Base-by-base conservation (phyloP, 768 basidiomycete species). In the Rhizopogon salebrosus region DNA sequence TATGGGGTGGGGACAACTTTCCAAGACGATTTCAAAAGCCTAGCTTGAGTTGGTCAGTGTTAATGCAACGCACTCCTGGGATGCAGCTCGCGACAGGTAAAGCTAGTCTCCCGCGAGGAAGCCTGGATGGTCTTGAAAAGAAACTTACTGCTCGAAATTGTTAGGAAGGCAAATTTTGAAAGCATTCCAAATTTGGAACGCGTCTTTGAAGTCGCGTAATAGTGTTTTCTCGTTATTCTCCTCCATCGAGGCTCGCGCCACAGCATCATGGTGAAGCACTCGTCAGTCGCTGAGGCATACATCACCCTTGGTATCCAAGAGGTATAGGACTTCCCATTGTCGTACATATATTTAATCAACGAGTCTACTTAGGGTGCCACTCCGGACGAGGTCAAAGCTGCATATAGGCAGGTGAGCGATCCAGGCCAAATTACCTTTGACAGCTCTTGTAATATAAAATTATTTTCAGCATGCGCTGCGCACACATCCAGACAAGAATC, bases 401-500 rank as follows among this genome's bases (percentile, higher is more conserved):
- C 80, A 8, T 90, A 89, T 73, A 88, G 79, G 64, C 82, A 85
- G 76, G 87, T 82, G 51, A 39, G 68, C 59, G 34, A 26, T 48
- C 13, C 22, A 36, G 45, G 29, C 48, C 51, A 20, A 22, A 36
- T 26, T n/a, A 43, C 39, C 11, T 52, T 26, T 22, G 27, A 6
- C 51, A 26, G 49, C 41, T 43, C 11, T 46, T 53, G 24, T 57
- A 37, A 3, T 40, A 22, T 29, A 36, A 40, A 35, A 13, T 41
- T 26, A 18, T 34, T 9, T 39, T 18, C 51, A 86, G 82, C 71
- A 83, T 49, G 86, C 86, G 4, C 70, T 88, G 22, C 75, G 75
- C 18, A 85, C 81, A 0, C 89, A 90, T 68, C 87, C 89, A 7
- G 88, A 89, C 70, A 89, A 89, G 70, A 89, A 89, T 54, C 82